Percentiles rank a stretch among this genome's conserved stretches.
Conservation (phyloP, 2,329 filamentous ascomycete genomes). For the Diaporthe citriasiana region DNA sequence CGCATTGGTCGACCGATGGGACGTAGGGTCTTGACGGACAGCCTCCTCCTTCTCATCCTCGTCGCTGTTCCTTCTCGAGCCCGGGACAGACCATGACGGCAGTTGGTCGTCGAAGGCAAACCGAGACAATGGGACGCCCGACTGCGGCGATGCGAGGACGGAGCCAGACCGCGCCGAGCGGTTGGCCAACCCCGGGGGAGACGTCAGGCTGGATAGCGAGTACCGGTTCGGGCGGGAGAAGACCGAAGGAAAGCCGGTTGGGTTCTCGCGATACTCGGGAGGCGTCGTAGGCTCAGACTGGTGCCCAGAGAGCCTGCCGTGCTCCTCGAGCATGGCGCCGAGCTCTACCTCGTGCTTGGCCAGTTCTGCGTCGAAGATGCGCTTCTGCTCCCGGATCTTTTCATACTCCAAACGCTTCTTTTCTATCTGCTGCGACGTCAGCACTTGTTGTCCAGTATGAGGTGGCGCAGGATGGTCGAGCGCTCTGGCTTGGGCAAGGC, state of each 20-base stretch:
- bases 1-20: conserved; percentile 82
- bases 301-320: conserved; percentile 77
- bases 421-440: conserved; percentile 75
- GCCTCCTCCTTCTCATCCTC: conserved; percentile 88
- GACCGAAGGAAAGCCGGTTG: conserved; percentile 79
- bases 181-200: conserved; percentile 81
- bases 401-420: conserved; percentile 96
- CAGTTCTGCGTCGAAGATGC: conserved; percentile 93
- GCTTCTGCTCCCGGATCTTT: conserved; percentile 87
- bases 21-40: conserved; percentile 76
- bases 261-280: conserved; percentile 86
- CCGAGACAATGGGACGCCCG: conserved; percentile 68
- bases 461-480: conserved; percentile 39
- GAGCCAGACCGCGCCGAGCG: conserved; percentile 83
- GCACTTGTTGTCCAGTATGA: conserved; percentile 16
- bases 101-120: conserved; percentile 75
- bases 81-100: conserved; percentile 88
- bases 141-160: conserved; percentile 83
- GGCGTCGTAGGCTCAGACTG: conserved; percentile 97
- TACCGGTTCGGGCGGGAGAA: conserved; percentile 85
- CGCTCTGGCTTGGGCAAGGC: not conserved
- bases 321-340: conserved; percentile 85
- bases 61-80: conserved; percentile 90
- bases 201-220: conserved; percentile 88
- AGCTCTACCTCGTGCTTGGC: conserved; percentile 88